Evolutionary conservation across 306 rosid genomes (phyloP).

Genomic region (Cucumis sativus): DNA sequence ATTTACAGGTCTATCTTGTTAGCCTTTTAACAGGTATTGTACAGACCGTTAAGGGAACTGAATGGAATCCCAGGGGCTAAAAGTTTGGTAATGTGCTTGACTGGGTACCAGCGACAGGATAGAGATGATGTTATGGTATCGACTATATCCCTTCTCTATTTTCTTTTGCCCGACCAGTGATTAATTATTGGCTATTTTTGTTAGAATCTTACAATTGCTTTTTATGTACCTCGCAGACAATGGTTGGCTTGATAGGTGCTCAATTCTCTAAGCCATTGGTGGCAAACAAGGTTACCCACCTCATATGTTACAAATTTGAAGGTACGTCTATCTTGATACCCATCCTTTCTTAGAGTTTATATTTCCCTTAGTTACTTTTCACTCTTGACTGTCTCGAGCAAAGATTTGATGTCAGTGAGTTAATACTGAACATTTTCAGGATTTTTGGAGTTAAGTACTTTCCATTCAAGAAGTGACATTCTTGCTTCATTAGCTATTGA

Average conservation of each 20-base stretch:
- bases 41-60: conserved; percentile 59
- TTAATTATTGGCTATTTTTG: neutral
- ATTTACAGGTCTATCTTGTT: neutral
- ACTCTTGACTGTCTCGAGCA: neutral
- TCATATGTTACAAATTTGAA: conserved; percentile 88
- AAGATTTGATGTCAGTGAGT: neutral
- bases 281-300: conserved; percentile 84
- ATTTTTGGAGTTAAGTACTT: neutral
- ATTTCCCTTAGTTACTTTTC: neutral
- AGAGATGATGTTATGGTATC: conserved; percentile 83
- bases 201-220: neutral
- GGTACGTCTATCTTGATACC: conserved; percentile 31
- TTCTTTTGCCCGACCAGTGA: neutral
- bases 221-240: conserved; percentile 30
- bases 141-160: conserved; percentile 4
- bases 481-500: neutral
- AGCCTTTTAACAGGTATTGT: conserved; percentile 50
- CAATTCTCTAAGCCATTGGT: conserved; percentile 80
- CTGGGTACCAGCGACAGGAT: conserved; percentile 88
- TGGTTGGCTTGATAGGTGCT: conserved; percentile 86
- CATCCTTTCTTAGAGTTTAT: neutral
- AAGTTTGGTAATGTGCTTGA: conserved; percentile 55
- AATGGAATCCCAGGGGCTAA: conserved; percentile 69
- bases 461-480: neutral
- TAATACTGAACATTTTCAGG: neutral